Conservation (phyloP, 495 filamentous ascomycete genomes). For the Penicillium canariense region DNA sequence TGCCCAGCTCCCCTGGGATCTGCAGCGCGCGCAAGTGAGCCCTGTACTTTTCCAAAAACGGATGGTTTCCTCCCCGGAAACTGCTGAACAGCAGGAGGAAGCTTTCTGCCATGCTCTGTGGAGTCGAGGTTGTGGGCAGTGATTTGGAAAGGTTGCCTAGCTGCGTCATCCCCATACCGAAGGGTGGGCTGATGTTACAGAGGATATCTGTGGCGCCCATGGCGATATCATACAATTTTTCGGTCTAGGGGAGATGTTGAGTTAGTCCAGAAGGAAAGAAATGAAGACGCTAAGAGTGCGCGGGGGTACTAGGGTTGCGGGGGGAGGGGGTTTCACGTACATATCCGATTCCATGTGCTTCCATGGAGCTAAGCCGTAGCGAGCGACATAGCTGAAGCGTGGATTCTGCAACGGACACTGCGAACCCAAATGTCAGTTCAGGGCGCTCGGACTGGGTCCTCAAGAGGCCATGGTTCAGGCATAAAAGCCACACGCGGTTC, state of each 20-base stretch:
- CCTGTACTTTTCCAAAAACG: constrained; percentile 36
- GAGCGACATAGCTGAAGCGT: constrained; percentile 62
- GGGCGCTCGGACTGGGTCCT: constrained; percentile 50
- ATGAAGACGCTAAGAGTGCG: neutral
- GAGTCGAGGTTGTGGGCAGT: constrained; percentile 17
- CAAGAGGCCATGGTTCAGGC: constrained; percentile 52
- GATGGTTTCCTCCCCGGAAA: constrained; percentile 43
- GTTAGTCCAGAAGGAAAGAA: neutral
- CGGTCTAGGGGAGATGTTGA: constrained; percentile 23
- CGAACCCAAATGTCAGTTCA: constrained; percentile 64
- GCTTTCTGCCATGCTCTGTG: constrained; percentile 33
- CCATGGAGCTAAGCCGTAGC: constrained; percentile 63
- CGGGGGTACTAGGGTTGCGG: neutral
- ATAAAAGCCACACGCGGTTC: constrained; percentile 75
- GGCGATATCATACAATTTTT: constrained; percentile 44
- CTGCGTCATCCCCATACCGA: constrained; percentile 18
- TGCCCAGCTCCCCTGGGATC: constrained; percentile 23
- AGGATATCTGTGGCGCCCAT: constrained; percentile 37
- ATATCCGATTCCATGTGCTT: constrained; percentile 69
- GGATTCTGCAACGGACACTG: constrained; percentile 65
- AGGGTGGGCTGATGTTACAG: constrained; percentile 30
- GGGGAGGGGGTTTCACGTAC: constrained; percentile 42
- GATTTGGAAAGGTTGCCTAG: constrained; percentile 18
- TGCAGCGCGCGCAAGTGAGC: constrained; percentile 31
- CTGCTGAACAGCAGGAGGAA: constrained; percentile 35